Percentiles rank a stretch among this genome's conserved stretches.
Conservation (phyloP, 768 basidiomycete genomes). For the Boletellus emodensis region DNA sequence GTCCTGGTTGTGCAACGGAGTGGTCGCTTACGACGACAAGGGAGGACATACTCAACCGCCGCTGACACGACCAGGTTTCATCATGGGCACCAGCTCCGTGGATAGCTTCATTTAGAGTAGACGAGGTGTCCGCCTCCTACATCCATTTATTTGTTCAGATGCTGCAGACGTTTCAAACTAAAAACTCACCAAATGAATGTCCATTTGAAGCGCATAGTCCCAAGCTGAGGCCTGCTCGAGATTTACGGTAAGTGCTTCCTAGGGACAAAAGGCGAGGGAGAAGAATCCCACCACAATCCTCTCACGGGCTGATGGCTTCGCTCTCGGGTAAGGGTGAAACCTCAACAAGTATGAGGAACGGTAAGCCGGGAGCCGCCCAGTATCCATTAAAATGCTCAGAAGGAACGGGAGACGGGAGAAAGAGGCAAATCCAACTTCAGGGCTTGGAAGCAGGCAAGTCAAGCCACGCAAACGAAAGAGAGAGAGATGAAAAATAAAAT, state of each 20-base stretch:
- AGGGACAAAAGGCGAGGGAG: conserved; percentile 2
- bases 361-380: conserved; percentile 17
- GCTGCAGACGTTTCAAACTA: background rate
- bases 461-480: background rate
- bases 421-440: background rate
- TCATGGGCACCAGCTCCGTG: background rate
- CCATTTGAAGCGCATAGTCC: background rate
- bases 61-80: conserved; percentile 3
- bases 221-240: conserved; percentile 8
- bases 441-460: conserved; percentile 1
- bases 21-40: conserved; percentile 21
- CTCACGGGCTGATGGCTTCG: conserved; percentile 21
- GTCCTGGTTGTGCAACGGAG: background rate
- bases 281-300: conserved; percentile 20
- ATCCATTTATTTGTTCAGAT: background rate
- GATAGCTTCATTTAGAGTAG: conserved; percentile 3
- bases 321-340: conserved; percentile 30
- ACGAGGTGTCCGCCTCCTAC: conserved; percentile 9
- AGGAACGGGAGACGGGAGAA: background rate
- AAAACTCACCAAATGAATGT: conserved; percentile 1
- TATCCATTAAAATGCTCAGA: conserved; percentile 15
- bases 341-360: conserved; percentile 28
- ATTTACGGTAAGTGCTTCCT: conserved; percentile 6
- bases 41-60: conserved; percentile 16
- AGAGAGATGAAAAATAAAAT: conserved; percentile 1